Evolutionary conservation across 352 stramenopile genomes (phyloP).

Genomic region (Pythium grandisporangium): DNA sequence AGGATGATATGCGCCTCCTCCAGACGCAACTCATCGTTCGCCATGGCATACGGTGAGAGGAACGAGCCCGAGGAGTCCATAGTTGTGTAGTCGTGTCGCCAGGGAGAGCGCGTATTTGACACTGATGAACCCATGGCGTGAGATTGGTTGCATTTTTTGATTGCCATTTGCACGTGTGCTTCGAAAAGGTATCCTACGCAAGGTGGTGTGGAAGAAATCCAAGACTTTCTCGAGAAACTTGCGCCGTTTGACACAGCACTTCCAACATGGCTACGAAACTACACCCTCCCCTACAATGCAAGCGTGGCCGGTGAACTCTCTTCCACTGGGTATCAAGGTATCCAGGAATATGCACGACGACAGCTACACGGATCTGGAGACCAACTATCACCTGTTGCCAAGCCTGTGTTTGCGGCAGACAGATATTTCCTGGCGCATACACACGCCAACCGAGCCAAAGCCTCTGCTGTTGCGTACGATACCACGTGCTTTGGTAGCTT

Average conservation of each 20-base stretch:
- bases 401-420: constrained; percentile 15
- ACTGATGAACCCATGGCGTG: too few species aligned
- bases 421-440: constrained; percentile 50
- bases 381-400: too few species aligned
- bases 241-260: constrained; percentile 23
- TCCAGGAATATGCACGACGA: constrained; percentile 27
- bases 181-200: constrained; percentile 57
- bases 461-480: constrained; percentile 49
- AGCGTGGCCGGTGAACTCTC: constrained; percentile 29
- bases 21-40: constrained; percentile 51
- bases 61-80: too few species aligned
- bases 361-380: constrained; percentile 11
- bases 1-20: too few species aligned
- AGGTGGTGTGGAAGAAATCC: constrained; percentile 33
- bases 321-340: constrained; percentile 20
- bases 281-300: constrained; percentile 50
- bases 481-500: neutral
- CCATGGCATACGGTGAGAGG: constrained; percentile 60
- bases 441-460: constrained; percentile 36
- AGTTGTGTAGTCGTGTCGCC: too few species aligned
- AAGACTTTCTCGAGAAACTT: constrained; percentile 27
- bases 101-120: too few species aligned
- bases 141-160: too few species aligned
- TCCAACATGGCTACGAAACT: constrained; percentile 40
- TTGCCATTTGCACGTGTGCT: too few species aligned